These are phyloP conservation scores for Porphyra umbilicalis DNA, from an alignment of 31 red algal species.

Conservation along the genomic window DNA sequence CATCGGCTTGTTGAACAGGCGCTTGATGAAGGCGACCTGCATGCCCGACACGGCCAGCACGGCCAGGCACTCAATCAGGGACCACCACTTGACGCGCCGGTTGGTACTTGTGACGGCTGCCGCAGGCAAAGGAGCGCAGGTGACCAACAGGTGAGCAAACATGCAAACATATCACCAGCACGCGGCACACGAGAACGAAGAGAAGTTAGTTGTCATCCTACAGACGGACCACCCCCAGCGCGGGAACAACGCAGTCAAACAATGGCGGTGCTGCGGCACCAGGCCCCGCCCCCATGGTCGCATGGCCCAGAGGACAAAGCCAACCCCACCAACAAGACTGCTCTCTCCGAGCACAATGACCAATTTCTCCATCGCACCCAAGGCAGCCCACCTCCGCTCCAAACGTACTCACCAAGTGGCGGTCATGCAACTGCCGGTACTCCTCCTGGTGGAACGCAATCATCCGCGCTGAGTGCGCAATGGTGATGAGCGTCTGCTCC, in stretches of 20 bases:
- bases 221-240: too few species aligned
- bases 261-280: too few species aligned
- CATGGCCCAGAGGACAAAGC: too few species aligned
- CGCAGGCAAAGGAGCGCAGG: too few species aligned
- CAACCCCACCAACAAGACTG: too few species aligned
- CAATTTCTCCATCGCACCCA: too few species aligned
- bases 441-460: slow-evolving; percentile 81
- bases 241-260: too few species aligned
- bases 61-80: slow-evolving; percentile 59
- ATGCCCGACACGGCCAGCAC: slow-evolving; percentile 58
- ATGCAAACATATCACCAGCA: too few species aligned
- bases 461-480: slow-evolving; percentile 73
- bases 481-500: slow-evolving; percentile 65
- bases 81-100: slow-evolving; percentile 67
- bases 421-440: slow-evolving; percentile 68
- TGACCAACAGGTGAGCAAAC: too few species aligned
- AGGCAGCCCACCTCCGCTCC: not conserved
- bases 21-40: slow-evolving; percentile 73
- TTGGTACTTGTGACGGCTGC: slow-evolving; percentile 62
- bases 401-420: slow-evolving; percentile 21
- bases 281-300: too few species aligned
- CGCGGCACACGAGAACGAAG: too few species aligned
- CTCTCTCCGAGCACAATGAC: not conserved
- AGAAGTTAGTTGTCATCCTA: too few species aligned
- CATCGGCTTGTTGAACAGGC: slow-evolving; percentile 50